A percentile compares a stretch with the other conserved stretches of the same genome.
Conservation (phyloP, 768 basidiomycete species). For the Boletus reticuloceps region DNA sequence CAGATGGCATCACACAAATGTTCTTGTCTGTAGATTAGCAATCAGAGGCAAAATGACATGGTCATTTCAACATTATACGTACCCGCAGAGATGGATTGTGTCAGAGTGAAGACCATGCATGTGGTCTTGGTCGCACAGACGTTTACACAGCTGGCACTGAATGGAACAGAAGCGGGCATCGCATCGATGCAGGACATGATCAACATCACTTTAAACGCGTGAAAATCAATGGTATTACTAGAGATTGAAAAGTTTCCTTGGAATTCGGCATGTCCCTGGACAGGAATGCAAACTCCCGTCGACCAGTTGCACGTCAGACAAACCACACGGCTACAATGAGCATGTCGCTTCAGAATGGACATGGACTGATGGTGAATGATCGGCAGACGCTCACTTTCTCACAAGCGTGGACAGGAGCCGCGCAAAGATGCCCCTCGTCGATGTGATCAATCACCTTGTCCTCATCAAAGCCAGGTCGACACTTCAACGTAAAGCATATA, state of each 20-base stretch:
- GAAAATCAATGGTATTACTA: neutral
- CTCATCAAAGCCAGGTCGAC: neutral
- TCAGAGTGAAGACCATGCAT: constrained; percentile 45
- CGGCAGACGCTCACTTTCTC: constrained; percentile 39
- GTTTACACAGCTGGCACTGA: constrained; percentile 52
- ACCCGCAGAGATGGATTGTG: constrained; percentile 59
- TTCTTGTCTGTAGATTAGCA: constrained; percentile 39
- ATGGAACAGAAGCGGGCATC: constrained; percentile 53
- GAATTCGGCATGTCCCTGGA: constrained; percentile 38
- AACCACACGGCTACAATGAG: constrained; percentile 40
- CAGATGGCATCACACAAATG: constrained; percentile 48
- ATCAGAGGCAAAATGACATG: neutral
- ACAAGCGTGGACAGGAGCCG: constrained; percentile 52
- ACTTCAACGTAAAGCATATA: constrained; percentile 8
- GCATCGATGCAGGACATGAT: constrained; percentile 49
- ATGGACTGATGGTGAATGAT: no score
- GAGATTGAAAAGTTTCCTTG: constrained; percentile 33
- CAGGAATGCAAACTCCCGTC: constrained; percentile 40
- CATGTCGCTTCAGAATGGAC: neutral
- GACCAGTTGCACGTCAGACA: constrained; percentile 29
- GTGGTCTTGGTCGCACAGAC: constrained; percentile 50
- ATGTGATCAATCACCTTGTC: constrained; percentile 44
- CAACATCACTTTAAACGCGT: constrained; percentile 35
- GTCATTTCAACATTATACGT: neutral
- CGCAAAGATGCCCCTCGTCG: constrained; percentile 52